phyloP scores from a whole-genome alignment of 441 rosid species.

The Jatropha podagrica region DNA sequence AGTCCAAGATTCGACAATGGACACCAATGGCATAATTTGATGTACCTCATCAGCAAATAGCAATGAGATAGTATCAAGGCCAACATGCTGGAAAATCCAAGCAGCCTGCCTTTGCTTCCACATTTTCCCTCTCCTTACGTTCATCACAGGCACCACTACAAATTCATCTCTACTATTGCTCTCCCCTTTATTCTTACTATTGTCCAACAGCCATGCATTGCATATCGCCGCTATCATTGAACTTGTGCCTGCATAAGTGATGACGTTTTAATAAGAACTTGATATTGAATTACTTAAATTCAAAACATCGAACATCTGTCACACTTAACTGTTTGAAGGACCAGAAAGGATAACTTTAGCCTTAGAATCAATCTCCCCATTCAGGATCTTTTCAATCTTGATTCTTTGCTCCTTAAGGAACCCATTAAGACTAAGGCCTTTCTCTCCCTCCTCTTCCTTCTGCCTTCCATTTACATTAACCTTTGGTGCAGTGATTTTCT shows the following conservation, averaged over 20 bases:
- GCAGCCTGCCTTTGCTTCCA: slow-evolving; percentile 61
- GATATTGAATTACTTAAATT: not conserved
- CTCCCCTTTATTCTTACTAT: slow-evolving; percentile 38
- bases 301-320: not conserved
- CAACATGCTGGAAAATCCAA: slow-evolving; percentile 63
- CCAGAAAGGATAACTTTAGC: slow-evolving; percentile 57
- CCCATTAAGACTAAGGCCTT: slow-evolving; percentile 35
- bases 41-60: slow-evolving; percentile 65
- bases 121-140: slow-evolving; percentile 50
- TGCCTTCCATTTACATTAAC: slow-evolving; percentile 19
- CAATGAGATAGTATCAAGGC: slow-evolving; percentile 49
- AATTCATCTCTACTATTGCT: slow-evolving; percentile 13
- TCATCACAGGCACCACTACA: slow-evolving; percentile 55
- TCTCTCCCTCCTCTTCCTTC: slow-evolving; percentile 27
- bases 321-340: slow-evolving; percentile 54
- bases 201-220: slow-evolving; percentile 56
- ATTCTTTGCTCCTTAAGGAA: slow-evolving; percentile 50
- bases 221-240: slow-evolving; percentile 67
- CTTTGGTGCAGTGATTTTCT: slow-evolving; percentile 30
- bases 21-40: not conserved
- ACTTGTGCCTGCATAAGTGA: slow-evolving; percentile 44
- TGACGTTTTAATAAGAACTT: not conserved
- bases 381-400: slow-evolving; percentile 41
- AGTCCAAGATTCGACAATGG: no score
- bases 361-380: slow-evolving; percentile 36